Evolutionary conservation across 441 rosid genomes (phyloP).

Genomic region (Pelargonium cotyledonis): DNA sequence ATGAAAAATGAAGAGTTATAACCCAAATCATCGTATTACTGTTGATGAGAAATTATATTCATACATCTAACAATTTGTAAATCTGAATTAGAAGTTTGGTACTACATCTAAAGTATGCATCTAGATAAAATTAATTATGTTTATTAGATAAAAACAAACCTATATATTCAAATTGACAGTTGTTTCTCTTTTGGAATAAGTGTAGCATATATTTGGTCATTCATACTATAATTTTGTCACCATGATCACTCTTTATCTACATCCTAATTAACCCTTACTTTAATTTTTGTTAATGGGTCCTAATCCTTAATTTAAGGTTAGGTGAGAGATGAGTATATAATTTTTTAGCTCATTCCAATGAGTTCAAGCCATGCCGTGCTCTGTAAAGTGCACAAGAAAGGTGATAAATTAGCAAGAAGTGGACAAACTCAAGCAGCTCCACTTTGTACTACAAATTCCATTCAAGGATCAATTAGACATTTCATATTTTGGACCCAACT

Average conservation of each 20-base stretch:
- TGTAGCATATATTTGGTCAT: no score
- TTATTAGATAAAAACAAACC: no score
- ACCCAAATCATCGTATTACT: no score
- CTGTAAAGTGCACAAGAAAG: neutral
- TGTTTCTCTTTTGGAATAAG: no score
- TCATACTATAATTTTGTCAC: neutral
- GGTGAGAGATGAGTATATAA: neutral
- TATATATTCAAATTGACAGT: no score
- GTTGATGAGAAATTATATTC: no score
- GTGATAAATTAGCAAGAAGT: neutral
- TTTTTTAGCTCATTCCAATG: constrained; percentile 1
- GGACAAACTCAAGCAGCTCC: neutral
- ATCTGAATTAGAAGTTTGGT: no score
- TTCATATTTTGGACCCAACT: neutral
- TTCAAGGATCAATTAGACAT: neutral
- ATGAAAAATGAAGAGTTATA: no score
- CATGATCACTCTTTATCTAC: neutral
- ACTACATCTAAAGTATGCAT: no score
- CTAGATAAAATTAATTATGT: no score
- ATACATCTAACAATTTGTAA: no score
- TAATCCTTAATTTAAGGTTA: neutral
- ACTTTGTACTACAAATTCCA: neutral
- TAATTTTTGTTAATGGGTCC: neutral
- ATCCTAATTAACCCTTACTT: no score
- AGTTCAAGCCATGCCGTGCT: neutral